Conservation (phyloP, 345 rosid genomes). For the Pistacia atlantica region DNA sequence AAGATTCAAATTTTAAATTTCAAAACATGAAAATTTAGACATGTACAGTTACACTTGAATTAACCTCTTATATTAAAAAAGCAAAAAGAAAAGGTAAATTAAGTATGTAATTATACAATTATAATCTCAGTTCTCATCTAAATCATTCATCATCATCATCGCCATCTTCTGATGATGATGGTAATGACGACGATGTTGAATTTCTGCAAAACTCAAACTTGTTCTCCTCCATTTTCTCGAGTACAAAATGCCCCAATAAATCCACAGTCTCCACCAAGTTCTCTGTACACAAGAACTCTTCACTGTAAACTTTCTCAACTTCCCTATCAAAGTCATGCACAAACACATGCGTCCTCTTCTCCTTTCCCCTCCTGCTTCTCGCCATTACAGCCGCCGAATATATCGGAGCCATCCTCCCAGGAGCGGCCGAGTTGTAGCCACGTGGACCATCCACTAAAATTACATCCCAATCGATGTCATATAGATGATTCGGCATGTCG, state of each 20-base stretch:
- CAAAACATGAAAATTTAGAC: conserved; percentile 18
- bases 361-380: conserved; percentile 45
- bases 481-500: conserved; percentile 81
- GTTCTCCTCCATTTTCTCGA: conserved; percentile 30
- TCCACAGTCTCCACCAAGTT: conserved; percentile 60
- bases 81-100: not conserved
- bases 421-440: conserved; percentile 57
- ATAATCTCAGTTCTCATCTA: conserved; percentile 14
- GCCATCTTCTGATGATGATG: conserved; percentile 25
- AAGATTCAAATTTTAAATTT: not conserved
- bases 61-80: not conserved
- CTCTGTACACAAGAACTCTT: conserved; percentile 75
- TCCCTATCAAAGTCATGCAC: conserved; percentile 75
- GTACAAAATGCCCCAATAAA: conserved; percentile 56
- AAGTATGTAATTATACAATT: conserved; percentile 19
- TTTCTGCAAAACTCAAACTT: conserved; percentile 54
- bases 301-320: conserved; percentile 68
- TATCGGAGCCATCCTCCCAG: conserved; percentile 88
- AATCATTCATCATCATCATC: conserved; percentile 30
- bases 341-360: conserved; percentile 64
- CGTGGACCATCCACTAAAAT: conserved; percentile 82
- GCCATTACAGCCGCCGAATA: conserved; percentile 83
- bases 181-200: conserved; percentile 26
- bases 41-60: conserved; percentile 22
- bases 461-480: conserved; percentile 80